Conservation (phyloP, 2,329 filamentous ascomycete species). For the Sordariomycetes sp. region DNA sequence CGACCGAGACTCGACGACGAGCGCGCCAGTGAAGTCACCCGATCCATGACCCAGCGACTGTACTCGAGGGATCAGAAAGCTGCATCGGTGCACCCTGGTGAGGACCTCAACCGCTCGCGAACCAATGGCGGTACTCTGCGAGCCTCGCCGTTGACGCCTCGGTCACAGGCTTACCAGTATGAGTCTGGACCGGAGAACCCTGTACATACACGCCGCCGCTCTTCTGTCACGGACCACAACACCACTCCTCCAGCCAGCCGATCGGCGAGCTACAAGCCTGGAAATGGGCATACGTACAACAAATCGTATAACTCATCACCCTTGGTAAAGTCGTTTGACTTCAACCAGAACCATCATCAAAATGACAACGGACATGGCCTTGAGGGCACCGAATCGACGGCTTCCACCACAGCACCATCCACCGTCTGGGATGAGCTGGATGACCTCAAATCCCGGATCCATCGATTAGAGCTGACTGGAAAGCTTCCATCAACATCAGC, state of each 20-base stretch:
- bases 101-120: conserved; percentile 24
- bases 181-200: conserved; percentile 21
- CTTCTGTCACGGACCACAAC: conserved; percentile 40
- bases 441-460: conserved; percentile 87
- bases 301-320: conserved; percentile 50
- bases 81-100: conserved; percentile 25
- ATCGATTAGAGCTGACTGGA: conserved; percentile 80
- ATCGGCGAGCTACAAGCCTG: conserved; percentile 30
- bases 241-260: conserved; percentile 29
- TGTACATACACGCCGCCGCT: conserved; percentile 21
- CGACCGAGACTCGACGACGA: conserved; percentile 32
- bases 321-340: conserved; percentile 34
- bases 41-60: conserved; percentile 34
- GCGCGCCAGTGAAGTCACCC: conserved; percentile 26
- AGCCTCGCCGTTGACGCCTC: conserved; percentile 4
- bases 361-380: conserved; percentile 26
- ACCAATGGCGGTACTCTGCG: conserved; percentile 15
- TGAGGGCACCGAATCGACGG: conserved; percentile 75
- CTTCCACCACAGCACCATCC: conserved; percentile 80
- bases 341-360: conserved; percentile 11
- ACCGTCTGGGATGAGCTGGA: conserved; percentile 98
- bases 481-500: conserved; percentile 78
- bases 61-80: conserved; percentile 33
- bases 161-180: conserved; percentile 30
- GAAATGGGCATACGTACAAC: conserved; percentile 12